phyloP scores from a whole-genome alignment of 2,329 filamentous ascomycete genomes.

The Ophiostoma tasmaniense region DNA sequence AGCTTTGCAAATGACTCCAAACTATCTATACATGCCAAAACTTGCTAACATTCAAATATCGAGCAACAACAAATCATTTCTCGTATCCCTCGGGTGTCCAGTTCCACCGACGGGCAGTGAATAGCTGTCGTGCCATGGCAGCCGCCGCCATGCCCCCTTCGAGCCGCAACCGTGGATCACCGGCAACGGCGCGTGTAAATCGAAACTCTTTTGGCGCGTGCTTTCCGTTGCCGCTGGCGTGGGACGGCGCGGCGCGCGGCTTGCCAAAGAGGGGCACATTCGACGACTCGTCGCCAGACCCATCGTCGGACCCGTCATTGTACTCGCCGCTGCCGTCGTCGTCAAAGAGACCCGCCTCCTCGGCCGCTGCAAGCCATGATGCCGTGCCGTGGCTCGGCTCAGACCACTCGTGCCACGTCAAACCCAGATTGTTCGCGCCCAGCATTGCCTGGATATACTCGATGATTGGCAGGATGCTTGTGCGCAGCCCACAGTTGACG shows the following conservation, averaged over 20 bases:
- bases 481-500: conserved; percentile 62
- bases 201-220: conserved; percentile 30
- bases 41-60: not conserved
- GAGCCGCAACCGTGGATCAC: conserved; percentile 42
- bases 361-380: conserved; percentile 19
- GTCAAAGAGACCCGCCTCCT: conserved; percentile 17
- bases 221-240: not conserved
- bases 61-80: too few relatives aligned
- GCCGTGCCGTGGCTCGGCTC: conserved; percentile 26
- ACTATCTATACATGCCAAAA: not conserved
- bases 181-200: conserved; percentile 43
- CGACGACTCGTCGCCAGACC: not conserved
- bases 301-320: conserved; percentile 11
- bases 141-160: conserved; percentile 43
- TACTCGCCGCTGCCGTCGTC: conserved; percentile 19
- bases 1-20: not conserved
- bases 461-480: conserved; percentile 55
- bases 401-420: conserved; percentile 41
- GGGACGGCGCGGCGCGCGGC: not conserved
- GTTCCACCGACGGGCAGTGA: conserved; percentile 50
- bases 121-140: conserved; percentile 43
- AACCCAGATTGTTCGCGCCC: conserved; percentile 36
- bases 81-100: conserved; percentile 45
- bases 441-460: conserved; percentile 55
- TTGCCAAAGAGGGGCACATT: conserved; percentile 13